These are phyloP conservation scores for Austroboletus sp. DNA, from an alignment of 1,284 basidiomycete species.

Conservation along the genomic window DNA sequence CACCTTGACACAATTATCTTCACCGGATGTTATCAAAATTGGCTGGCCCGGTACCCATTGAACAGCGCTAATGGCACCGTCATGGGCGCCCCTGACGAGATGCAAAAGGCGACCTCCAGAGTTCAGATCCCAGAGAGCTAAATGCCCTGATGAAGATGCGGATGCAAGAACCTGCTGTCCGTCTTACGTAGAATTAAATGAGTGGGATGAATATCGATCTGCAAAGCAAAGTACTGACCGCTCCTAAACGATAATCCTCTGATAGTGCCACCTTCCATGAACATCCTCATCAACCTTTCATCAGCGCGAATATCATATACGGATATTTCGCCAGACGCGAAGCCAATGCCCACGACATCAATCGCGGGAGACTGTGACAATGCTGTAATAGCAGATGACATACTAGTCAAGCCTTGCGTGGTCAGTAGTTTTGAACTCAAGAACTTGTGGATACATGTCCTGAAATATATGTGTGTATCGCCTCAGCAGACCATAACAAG, in stretches of 20 bases:
- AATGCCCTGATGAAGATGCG: constrained; percentile 77
- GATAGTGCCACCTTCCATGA: constrained; percentile 78
- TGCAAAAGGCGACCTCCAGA: constrained; percentile 76
- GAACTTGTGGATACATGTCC: constrained; percentile 64
- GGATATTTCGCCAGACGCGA: constrained; percentile 79
- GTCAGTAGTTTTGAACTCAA: constrained; percentile 46
- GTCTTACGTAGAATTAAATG: constrained; percentile 42
- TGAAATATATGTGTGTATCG: constrained; percentile 24
- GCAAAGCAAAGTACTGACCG: constrained; percentile 45
- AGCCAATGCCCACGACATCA: constrained; percentile 90
- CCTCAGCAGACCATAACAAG: neutral
- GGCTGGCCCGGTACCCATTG: constrained; percentile 91
- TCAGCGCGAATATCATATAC: constrained; percentile 88
- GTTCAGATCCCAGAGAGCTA: constrained; percentile 88
- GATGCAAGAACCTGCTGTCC: constrained; percentile 83
- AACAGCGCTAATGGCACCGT: constrained; percentile 69
- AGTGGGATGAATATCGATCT: constrained; percentile 1
- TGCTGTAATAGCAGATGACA: constrained; percentile 62
- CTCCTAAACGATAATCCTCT: constrained; percentile 79
- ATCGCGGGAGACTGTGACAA: constrained; percentile 91
- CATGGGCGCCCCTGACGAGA: constrained; percentile 80
- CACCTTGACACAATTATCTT: constrained; percentile 91
- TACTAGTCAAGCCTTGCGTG: constrained; percentile 38
- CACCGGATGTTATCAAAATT: constrained; percentile 78
- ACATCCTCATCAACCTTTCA: constrained; percentile 81